These are phyloP conservation scores for Aspergillus persii DNA, from an alignment of 2,329 filamentous ascomycete genomes.

Conservation along the genomic window DNA sequence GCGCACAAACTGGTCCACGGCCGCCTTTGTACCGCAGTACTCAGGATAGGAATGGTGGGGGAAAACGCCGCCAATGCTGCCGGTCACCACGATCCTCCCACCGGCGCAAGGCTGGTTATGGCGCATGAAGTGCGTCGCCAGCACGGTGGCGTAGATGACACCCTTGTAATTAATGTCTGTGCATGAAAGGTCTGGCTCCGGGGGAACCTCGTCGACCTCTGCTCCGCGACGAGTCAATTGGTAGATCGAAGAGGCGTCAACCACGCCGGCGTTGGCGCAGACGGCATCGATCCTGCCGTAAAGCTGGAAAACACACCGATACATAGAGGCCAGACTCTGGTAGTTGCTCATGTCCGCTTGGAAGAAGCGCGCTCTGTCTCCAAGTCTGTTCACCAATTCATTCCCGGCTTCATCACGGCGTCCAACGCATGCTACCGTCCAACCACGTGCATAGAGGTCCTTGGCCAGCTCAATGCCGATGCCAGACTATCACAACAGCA, in stretches of 20 bases:
- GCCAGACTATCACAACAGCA: constrained; percentile 41
- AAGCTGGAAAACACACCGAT: constrained; percentile 42
- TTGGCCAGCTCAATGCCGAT: constrained; percentile 46
- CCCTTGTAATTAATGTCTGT: constrained; percentile 55
- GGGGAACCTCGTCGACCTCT: constrained; percentile 35
- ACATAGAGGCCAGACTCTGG: constrained; percentile 43
- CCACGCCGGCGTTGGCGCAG: constrained; percentile 52
- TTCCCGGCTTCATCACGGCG: constrained; percentile 34
- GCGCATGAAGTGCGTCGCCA: constrained; percentile 55
- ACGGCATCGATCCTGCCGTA: constrained; percentile 51
- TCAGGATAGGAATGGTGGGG: constrained; percentile 48
- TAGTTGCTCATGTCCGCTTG: constrained; percentile 49
- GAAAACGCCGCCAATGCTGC: constrained; percentile 45
- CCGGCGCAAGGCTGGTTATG: constrained; percentile 43
- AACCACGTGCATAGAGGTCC: constrained; percentile 36
- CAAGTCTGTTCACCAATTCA: constrained; percentile 33
- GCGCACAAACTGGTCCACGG: constrained; percentile 44
- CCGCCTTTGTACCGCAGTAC: constrained; percentile 54
- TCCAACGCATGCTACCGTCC: constrained; percentile 36
- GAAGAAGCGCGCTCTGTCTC: constrained; percentile 43
- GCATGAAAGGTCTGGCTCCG: constrained; percentile 45
- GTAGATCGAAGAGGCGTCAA: constrained; percentile 48
- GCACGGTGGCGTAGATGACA: constrained; percentile 49
- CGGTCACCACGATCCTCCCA: constrained; percentile 47
- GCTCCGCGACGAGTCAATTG: constrained; percentile 38